Evolutionary conservation across 352 stramenopile genomes (phyloP).

Genomic region (Pythium vanterpoolii): DNA sequence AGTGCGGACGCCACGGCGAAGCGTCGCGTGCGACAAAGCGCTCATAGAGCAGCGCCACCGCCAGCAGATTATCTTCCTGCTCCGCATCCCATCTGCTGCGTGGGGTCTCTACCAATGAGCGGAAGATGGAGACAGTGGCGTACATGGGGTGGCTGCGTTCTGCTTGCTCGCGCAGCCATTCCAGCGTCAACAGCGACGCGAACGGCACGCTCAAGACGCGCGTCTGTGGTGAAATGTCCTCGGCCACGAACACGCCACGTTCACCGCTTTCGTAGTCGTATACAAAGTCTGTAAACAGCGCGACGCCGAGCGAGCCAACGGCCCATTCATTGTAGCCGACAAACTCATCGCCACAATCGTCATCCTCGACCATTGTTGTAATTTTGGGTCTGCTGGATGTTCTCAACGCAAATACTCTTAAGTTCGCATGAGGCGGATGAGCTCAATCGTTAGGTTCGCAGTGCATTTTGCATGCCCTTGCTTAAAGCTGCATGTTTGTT

Average conservation of each 20-base stretch:
- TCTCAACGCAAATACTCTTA: no score
- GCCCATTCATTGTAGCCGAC: constrained; percentile 81
- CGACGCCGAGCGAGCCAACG: constrained; percentile 40
- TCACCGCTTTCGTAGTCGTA: constrained; percentile 66
- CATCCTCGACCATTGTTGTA: constrained; percentile 5
- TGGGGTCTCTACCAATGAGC: constrained; percentile 25
- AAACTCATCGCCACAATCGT: constrained; percentile 21
- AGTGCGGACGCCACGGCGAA: constrained; percentile 65
- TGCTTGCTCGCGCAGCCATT: constrained; percentile 26
- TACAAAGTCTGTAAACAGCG: constrained; percentile 74
- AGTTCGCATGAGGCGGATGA: no score
- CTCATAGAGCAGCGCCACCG: constrained; percentile 72
- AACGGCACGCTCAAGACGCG: constrained; percentile 66
- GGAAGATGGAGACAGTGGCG: constrained; percentile 46
- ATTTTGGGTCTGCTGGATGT: constrained; percentile 1
- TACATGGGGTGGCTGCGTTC: constrained; percentile 31
- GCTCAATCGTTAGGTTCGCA: no score
- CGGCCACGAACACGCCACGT: constrained; percentile 75
- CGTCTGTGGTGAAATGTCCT: constrained; percentile 74
- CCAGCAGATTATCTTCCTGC: constrained; percentile 64
- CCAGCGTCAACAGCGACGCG: constrained; percentile 51
- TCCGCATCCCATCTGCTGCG: constrained; percentile 19
- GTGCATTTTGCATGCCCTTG: no score
- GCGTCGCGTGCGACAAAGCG: constrained; percentile 36
- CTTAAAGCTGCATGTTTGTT: no score